These are phyloP conservation scores for Diaporthe velutina DNA, from an alignment of 2,329 filamentous ascomycete genomes.

Conservation along the genomic window DNA sequence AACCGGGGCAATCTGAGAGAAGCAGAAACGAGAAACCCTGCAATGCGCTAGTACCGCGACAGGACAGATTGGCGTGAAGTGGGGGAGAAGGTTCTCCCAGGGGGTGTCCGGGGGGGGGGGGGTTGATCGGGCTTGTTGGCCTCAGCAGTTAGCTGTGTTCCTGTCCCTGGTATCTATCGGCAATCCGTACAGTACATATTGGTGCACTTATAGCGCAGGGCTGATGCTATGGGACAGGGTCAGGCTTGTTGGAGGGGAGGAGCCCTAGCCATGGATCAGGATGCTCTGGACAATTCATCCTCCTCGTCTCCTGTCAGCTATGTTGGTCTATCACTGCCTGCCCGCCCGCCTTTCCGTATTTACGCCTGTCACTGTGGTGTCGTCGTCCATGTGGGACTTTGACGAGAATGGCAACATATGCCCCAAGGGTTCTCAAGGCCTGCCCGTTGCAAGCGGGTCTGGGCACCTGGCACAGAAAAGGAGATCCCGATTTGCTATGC, in stretches of 20 bases:
- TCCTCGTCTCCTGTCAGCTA: background rate
- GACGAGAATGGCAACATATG: background rate
- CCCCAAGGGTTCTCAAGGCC: background rate
- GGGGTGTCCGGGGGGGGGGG: background rate
- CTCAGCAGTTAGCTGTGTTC: conserved; percentile 11
- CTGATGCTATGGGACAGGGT: conserved; percentile 13
- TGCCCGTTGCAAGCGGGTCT: background rate
- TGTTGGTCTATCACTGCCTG: background rate
- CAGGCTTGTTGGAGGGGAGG: conserved; percentile 7
- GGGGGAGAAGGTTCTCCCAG: conserved; percentile 20
- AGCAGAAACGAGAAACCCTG: conserved; percentile 38
- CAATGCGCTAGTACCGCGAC: conserved; percentile 37
- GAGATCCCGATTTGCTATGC: conserved; percentile 27
- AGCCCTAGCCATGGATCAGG: background rate
- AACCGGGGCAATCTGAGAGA: conserved; percentile 39
- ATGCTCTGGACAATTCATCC: background rate
- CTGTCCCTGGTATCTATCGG: conserved; percentile 26
- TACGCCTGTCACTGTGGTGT: background rate
- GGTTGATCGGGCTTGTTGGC: background rate
- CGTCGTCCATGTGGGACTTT: background rate
- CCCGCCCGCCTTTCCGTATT: background rate
- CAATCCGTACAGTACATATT: conserved; percentile 17
- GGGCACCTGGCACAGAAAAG: conserved; percentile 21
- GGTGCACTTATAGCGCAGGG: conserved; percentile 26
- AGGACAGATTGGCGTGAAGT: conserved; percentile 40